Base-by-base conservation (phyloP, 768 basidiomycete species). In the Naganishia kalamii region DNA sequence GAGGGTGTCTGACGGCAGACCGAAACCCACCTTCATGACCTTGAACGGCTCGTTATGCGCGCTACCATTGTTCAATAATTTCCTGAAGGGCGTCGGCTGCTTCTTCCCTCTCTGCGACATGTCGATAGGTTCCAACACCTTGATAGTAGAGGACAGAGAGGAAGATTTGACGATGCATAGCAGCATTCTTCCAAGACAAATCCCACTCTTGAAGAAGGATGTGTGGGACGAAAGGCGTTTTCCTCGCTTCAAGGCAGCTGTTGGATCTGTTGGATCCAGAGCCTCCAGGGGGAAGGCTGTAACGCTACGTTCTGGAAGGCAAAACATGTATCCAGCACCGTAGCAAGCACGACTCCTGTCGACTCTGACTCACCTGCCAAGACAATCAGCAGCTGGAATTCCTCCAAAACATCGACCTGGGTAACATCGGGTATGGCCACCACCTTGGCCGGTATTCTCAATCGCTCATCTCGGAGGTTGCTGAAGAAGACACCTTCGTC, bases 131-230 rank as follows among this genome's bases (percentile, higher is more conserved):
- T 98, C 96, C 63, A 98, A 83, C 1, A 90, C 87, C 82, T 98
- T 98, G 82, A 98, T 96, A 23, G 94, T 98, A 70, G 91, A 97
- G 19, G 92, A 94, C 59, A 96, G 80, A 60, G 91, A 90, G 68
- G 88, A 90, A 1, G 91, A 89, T 80, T 98, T 99, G 74, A 98
- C 94, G 49, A 98, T 88, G 74, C 96, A 98, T 51, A 99, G 92
- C 12, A 99, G 84, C 19, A 90, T 89, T 65, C 87, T 85, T 40
- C 89, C 90, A 27, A 98, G 82, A 75, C 94, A 99, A 47, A 87
- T 84, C 0, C 96, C 96, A 10, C 90, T 88, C 79, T 98, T 98
- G 85, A 99, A 98, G 81, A 98, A 98, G 1, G 91, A 88, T 0
- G 92, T 98, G 77, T 97, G 93, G 0, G 91, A 88, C 0, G 94